These are phyloP conservation scores for Saccharomycopsis schoenii DNA, from an alignment of 805 yeast species.

Conservation along the genomic window DNA sequence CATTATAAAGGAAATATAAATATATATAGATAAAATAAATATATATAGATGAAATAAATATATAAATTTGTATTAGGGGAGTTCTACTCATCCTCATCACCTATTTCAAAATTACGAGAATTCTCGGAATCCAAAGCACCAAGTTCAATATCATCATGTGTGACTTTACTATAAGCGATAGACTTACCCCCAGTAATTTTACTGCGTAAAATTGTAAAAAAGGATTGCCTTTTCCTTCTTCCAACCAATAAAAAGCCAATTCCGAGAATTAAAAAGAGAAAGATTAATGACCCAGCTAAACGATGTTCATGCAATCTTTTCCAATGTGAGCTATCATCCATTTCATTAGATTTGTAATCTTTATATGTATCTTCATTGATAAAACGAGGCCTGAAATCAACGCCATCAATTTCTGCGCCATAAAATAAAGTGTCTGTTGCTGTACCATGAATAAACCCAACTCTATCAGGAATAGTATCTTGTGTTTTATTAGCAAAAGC, in stretches of 20 bases:
- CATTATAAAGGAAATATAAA: background rate
- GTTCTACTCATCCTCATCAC: slow-evolving; percentile 10
- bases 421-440: slow-evolving; percentile 36
- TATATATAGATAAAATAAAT: background rate
- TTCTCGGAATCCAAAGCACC: slow-evolving; percentile 8
- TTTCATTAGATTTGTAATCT: slow-evolving; percentile 22
- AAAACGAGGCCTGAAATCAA: slow-evolving; percentile 35
- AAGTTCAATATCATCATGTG: slow-evolving; percentile 13
- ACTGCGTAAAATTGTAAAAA: background rate
- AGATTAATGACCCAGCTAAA: slow-evolving; percentile 29
- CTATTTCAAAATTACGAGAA: slow-evolving; percentile 2
- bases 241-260: slow-evolving; percentile 30
- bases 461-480: slow-evolving; percentile 19
- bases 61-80: too few species aligned
- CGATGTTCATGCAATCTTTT: slow-evolving; percentile 28
- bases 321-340: slow-evolving; percentile 31
- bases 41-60: background rate
- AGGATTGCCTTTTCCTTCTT: slow-evolving; percentile 18
- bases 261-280: slow-evolving; percentile 25
- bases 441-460: slow-evolving; percentile 39
- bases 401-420: slow-evolving; percentile 43
- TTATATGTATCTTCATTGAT: slow-evolving; percentile 13
- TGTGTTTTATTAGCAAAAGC: slow-evolving; percentile 25
- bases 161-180: background rate
- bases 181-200: background rate